Base-by-base conservation (phyloP, 805 yeast species). In the Starmerella vaccinii region DNA sequence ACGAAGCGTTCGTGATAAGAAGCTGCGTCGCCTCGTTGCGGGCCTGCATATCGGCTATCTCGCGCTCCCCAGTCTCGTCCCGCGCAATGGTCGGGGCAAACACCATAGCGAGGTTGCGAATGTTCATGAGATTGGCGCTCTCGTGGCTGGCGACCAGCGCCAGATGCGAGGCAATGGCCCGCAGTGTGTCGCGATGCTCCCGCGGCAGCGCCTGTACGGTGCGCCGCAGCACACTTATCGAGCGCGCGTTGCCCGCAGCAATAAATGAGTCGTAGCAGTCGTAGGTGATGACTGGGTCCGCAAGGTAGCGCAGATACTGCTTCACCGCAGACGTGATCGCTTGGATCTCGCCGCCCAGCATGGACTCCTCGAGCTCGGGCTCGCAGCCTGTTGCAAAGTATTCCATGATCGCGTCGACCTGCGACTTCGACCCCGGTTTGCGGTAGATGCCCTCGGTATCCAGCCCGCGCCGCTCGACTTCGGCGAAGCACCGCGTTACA, bases 31-130 rank as follows among this genome's bases (percentile, higher is more conserved):
- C 78, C 34, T 77, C 82, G 57, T 85, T 87, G 63, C 90, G 76
- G 46, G 78, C 74, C 23, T 82, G 83, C 84, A 87, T 86, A 65
- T 92, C 97, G 49, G 72, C 61, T 64, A 92, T 77, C 65, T 92
- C 98, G 49, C 81, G 76, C 57, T 83, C 87, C 7, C 95, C 89
- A 37, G 79, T 74, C 52, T 74, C 69, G 60, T 87, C 95, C 44
- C 95, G 74, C 0, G 88, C 82, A 40, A 92, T 68, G 7, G 96
- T 87, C 3, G 98, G 97, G 1, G 96, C 95, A 72, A 92, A 92
- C 7, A 90, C 96, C 40, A 92, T 86, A 0, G 95, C 81, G 48
- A 92, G 68, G 61, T 92, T 88, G 65, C 80, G 80, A 59, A 76
- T 71, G 38, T 76, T 84, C 98, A 92, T 92, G 64, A 89, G 74